Base-by-base conservation (phyloP, 2,329 filamentous ascomycete species). In the Ophiocordyceps camponoti-saundersi region DNA sequence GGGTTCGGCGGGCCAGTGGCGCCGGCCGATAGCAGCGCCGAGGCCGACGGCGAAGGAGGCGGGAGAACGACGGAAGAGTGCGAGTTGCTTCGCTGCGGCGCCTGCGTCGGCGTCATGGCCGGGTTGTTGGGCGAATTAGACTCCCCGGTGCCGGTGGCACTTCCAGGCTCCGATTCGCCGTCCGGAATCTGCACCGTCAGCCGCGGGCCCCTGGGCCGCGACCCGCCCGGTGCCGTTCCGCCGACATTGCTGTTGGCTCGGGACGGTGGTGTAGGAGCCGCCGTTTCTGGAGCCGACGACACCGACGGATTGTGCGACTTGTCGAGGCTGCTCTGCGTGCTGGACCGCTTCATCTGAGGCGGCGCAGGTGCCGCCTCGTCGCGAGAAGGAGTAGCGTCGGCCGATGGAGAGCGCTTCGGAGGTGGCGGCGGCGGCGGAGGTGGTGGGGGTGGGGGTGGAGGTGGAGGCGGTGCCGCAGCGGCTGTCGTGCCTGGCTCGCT, bases 131-230 rank as follows among this genome's bases (percentile, higher is more conserved):
- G 63, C 57, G 83, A 68, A 61, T 76, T 61, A 61, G 84, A 85
- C 47, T 85, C 85, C 44, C 73, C 85, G 3, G 83, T 85, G 43
- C 79, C 82, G 3, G 83, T 85, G 43, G 79, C 82, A 50, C 76
- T 82, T 48, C 80, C 85, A 43, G 69, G 69, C 54, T 94, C 87
- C 11, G 87, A 93, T 40, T 80, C 79, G 57, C 94, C 92, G 53
- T 88, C 90, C 0, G 92, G 92, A 56, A 98, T 98, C 59, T 95
- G 88, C 5, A 98, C 87, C 55, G 86, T 95, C 44, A 98, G 71
- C 46, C 86, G 78, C 3, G 92, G 92, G 7, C 63, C 62, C 46
- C 87, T 76, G 8, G 92, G 89, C 47, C 89, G 76, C 56, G 85
- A 80, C 10, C 78, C 79, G 47, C 77, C 78, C 11, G 75, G 68